Evolutionary conservation across 2,329 filamentous ascomycete species (phyloP).

Genomic region (Fusarium sp.): DNA sequence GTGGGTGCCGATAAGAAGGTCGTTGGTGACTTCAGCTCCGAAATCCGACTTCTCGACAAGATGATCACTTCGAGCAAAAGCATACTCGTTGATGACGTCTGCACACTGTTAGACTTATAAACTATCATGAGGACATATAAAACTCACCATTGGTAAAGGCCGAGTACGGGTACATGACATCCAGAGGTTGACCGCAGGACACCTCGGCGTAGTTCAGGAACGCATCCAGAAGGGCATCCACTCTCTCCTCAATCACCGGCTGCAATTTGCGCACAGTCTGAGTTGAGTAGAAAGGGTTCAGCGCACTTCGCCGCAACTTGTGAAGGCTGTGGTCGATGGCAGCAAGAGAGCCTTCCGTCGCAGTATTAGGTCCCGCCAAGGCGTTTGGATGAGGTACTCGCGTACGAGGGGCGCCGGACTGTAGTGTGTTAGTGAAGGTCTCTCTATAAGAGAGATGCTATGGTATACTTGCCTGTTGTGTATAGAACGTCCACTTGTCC

Average conservation of each 20-base stretch:
- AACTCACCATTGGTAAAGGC: conserved; percentile 50
- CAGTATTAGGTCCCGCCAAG: conserved; percentile 26
- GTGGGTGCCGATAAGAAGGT: conserved; percentile 50
- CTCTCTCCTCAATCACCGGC: conserved; percentile 49
- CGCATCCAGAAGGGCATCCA: conserved; percentile 46
- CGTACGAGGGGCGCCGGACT: conserved; percentile 50
- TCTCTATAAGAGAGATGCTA: too few species aligned
- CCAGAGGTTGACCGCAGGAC: conserved; percentile 42
- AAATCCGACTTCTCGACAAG: conserved; percentile 48
- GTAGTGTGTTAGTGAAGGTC: conserved; percentile 21
- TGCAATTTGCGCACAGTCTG: conserved; percentile 51
- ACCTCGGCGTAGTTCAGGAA: conserved; percentile 44
- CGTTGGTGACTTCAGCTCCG: conserved; percentile 49
- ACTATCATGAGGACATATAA: not conserved
- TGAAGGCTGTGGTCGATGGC: conserved; percentile 49
- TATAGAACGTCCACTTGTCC: conserved; percentile 49
- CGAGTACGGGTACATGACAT: conserved; percentile 51
- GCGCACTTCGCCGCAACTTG: conserved; percentile 46
- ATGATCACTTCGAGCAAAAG: conserved; percentile 49
- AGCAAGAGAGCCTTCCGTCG: conserved; percentile 47
- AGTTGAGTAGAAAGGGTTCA: conserved; percentile 51
- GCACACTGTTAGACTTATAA: not conserved
- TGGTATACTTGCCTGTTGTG: conserved; percentile 46
- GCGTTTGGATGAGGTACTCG: conserved; percentile 25
- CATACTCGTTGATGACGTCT: conserved; percentile 54